Conservation (phyloP, 768 basidiomycete genomes). For the Suillus subluteus region DNA sequence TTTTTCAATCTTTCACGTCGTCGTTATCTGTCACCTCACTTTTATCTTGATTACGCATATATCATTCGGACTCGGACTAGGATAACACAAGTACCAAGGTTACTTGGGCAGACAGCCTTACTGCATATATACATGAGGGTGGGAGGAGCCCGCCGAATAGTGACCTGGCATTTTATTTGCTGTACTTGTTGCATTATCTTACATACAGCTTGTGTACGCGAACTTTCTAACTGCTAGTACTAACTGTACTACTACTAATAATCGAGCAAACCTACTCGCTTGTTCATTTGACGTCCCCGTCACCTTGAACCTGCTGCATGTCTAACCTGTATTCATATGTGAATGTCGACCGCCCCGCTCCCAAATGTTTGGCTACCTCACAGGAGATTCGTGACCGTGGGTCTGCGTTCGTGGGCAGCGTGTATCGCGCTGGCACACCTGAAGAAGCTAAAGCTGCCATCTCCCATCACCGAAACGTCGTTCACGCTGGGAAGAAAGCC, state of each 20-base stretch:
- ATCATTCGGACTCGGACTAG: constrained; percentile 16
- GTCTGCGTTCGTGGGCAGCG: constrained; percentile 69
- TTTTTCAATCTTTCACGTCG: constrained; percentile 8
- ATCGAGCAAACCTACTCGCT: constrained; percentile 2
- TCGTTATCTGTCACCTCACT: constrained; percentile 19
- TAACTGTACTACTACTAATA: neutral
- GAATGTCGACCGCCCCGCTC: constrained; percentile 40
- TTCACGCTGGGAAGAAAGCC: constrained; percentile 61
- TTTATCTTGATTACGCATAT: constrained; percentile 17
- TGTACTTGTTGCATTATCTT: constrained; percentile 13
- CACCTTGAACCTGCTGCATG: constrained; percentile 16
- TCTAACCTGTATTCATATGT: constrained; percentile 60
- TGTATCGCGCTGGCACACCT: constrained; percentile 58
- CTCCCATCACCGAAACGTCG: constrained; percentile 56
- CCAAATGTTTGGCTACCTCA: constrained; percentile 56
- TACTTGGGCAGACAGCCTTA: constrained; percentile 11
- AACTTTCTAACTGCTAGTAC: neutral
- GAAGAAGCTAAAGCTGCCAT: constrained; percentile 54
- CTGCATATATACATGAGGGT: constrained; percentile 11
- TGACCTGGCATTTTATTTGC: constrained; percentile 9
- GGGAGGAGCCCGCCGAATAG: constrained; percentile 15
- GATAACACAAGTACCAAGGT: constrained; percentile 6
- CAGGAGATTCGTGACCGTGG: constrained; percentile 78
- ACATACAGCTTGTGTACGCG: constrained; percentile 6
- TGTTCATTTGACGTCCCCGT: constrained; percentile 5